Evolutionary conservation across 192 early-diverging fungal genomes (phyloP).

Genomic region (Linnemannia elongata): DNA sequence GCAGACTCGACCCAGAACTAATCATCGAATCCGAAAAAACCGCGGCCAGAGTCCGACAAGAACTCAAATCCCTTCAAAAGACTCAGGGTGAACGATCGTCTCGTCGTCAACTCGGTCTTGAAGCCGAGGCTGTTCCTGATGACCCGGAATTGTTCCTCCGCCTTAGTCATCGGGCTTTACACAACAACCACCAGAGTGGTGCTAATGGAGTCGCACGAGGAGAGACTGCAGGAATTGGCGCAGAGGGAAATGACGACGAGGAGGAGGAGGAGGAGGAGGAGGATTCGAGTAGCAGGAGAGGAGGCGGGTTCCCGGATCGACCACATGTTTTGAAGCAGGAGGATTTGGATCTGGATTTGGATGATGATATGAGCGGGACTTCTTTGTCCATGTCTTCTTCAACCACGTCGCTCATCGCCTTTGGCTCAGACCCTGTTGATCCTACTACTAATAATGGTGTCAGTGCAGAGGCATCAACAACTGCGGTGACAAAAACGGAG

Average conservation of each 20-base stretch:
- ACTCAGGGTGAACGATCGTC: conserved; percentile 35
- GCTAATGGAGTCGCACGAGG: background rate
- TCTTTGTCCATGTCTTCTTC: conserved; percentile 29
- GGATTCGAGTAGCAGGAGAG: background rate
- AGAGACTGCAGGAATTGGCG: background rate
- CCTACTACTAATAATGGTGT: background rate
- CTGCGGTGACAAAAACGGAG: background rate
- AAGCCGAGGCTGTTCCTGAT: conserved; percentile 43
- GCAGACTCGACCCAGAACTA: conserved; percentile 41
- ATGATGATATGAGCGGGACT: conserved; percentile 29
- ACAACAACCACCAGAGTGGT: background rate
- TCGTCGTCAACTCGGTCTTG: conserved; percentile 46
- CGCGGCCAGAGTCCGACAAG: conserved; percentile 43
- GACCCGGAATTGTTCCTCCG: conserved; percentile 42
- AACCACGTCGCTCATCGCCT: background rate
- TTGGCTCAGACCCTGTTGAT: background rate
- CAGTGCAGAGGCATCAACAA: background rate
- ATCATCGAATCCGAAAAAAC: conserved; percentile 50
- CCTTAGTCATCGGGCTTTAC: conserved; percentile 20
- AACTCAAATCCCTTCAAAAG: conserved; percentile 28
- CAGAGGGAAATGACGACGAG: background rate
- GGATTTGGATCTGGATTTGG: background rate
- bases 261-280: conserved; percentile 1
- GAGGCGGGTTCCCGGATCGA: background rate
- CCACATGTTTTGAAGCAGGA: background rate